Evolutionary conservation across 2,329 filamentous ascomycete species (phyloP).

Genomic region (Diplodia seriata): DNA sequence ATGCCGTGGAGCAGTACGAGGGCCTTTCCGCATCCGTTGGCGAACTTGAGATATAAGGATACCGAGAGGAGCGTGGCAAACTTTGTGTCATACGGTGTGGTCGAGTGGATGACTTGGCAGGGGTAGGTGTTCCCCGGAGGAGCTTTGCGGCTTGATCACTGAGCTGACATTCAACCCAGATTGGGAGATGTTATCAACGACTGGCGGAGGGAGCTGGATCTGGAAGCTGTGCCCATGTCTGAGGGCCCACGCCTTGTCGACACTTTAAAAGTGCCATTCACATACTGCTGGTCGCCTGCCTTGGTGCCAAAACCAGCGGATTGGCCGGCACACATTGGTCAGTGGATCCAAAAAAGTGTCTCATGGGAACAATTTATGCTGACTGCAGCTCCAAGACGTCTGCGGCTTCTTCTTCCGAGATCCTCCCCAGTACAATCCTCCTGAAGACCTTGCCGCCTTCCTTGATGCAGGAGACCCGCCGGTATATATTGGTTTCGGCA

Average conservation of each 20-base stretch:
- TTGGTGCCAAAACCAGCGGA: conserved; percentile 53
- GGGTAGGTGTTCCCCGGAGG: conserved; percentile 44
- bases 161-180: conserved; percentile 42
- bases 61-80: conserved; percentile 50
- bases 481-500: conserved; percentile 64
- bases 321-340: conserved; percentile 49
- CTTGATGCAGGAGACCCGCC: conserved; percentile 57
- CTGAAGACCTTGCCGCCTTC: conserved; percentile 52
- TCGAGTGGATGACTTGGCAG: conserved; percentile 60
- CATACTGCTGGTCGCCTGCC: conserved; percentile 56
- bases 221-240: conserved; percentile 54
- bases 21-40: conserved; percentile 58
- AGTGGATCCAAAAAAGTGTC: conserved; percentile 35
- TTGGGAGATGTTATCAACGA: conserved; percentile 57
- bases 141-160: neutral
- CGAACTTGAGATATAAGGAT: conserved; percentile 52
- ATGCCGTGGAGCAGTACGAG: conserved; percentile 59
- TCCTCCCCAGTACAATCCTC: conserved; percentile 48
- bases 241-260: conserved; percentile 49
- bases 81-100: conserved; percentile 55
- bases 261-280: conserved; percentile 51
- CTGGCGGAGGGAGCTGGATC: conserved; percentile 48
- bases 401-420: conserved; percentile 57
- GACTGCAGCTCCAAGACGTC: conserved; percentile 39
- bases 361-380: conserved; percentile 35